Percentiles rank a stretch among this genome's conserved stretches.
phyloP scores from a whole-genome alignment of 306 rosid species.

The Geum urbanum region DNA sequence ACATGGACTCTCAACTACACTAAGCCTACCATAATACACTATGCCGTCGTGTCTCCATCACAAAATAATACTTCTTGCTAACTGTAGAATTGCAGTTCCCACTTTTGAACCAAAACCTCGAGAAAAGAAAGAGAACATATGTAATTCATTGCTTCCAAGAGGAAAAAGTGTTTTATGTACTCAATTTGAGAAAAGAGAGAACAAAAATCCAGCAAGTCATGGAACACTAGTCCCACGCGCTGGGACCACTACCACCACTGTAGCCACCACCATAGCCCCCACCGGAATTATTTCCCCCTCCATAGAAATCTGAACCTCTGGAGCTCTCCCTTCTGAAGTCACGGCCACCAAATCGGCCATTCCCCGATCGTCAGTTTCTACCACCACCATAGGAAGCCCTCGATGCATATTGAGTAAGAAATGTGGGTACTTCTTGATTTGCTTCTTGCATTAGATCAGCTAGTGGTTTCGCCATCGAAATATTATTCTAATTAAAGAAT shows the following conservation, averaged over 20 bases:
- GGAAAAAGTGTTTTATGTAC: constrained; percentile 8
- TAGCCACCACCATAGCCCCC: constrained; percentile 47
- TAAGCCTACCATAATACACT: not conserved
- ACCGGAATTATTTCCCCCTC: constrained; percentile 38
- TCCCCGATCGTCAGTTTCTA: constrained; percentile 53
- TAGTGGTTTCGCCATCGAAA: constrained; percentile 57
- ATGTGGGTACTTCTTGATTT: constrained; percentile 76
- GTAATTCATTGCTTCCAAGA: constrained; percentile 1
- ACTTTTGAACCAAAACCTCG: not conserved
- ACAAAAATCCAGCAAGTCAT: not conserved
- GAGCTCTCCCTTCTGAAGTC: constrained; percentile 63
- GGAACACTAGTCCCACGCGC: constrained; percentile 65
- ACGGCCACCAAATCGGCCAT: constrained; percentile 69
- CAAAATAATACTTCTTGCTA: not conserved
- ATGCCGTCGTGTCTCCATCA: not conserved
- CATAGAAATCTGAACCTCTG: constrained; percentile 50
- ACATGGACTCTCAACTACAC: too few species aligned
- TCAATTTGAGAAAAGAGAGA: not conserved
- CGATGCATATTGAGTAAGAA: constrained; percentile 66
- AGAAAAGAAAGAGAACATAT: not conserved
- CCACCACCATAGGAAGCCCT: constrained; percentile 45
- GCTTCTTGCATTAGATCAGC: constrained; percentile 82
- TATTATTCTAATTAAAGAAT: constrained; percentile 60
- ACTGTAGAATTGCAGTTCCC: not conserved
- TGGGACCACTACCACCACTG: constrained; percentile 36